Evolutionary conservation across 2,329 filamentous ascomycete species (phyloP).

Genomic region (Periconia digitata): DNA sequence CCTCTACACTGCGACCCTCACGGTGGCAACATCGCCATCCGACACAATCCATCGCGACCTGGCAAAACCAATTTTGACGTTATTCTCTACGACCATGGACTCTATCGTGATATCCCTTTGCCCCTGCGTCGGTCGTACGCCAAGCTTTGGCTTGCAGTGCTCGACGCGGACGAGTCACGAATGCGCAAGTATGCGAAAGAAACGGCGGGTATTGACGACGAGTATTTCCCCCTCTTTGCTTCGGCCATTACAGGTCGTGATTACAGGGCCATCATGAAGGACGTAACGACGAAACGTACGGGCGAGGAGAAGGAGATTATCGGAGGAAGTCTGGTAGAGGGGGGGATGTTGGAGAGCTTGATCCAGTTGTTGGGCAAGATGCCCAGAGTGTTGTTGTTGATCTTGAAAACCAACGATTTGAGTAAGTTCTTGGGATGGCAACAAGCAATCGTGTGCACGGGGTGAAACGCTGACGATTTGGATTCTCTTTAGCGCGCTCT

Average conservation of each 20-base stretch:
- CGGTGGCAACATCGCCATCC: conserved; percentile 91
- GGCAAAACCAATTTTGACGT: conserved; percentile 82
- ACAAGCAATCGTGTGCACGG: too few species aligned
- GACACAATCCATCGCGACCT: conserved; percentile 66
- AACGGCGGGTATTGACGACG: conserved; percentile 83
- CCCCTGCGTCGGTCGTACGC: conserved; percentile 82
- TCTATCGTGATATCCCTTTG: conserved; percentile 89
- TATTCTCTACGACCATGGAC: conserved; percentile 92
- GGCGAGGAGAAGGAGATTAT: conserved; percentile 84
- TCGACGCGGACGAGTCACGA: conserved; percentile 78
- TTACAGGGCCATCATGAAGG: conserved; percentile 70
- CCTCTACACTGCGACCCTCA: conserved; percentile 96
- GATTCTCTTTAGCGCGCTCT: conserved; percentile 66
- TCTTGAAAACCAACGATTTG: conserved; percentile 96
- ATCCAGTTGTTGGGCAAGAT: conserved; percentile 87
- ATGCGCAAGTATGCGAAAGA: conserved; percentile 91
- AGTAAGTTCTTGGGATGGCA: too few species aligned
- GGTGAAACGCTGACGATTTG: neutral
- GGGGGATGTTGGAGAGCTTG: conserved; percentile 84
- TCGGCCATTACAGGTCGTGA: conserved; percentile 95
- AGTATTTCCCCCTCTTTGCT: conserved; percentile 92
- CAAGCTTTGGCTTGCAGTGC: conserved; percentile 95
- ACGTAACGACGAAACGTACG: conserved; percentile 62
- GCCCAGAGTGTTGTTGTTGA: conserved; percentile 87
- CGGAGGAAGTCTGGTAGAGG: conserved; percentile 71